phyloP scores from a whole-genome alignment of 139 green algal genomes.

The Diplosphaera chodatii region DNA sequence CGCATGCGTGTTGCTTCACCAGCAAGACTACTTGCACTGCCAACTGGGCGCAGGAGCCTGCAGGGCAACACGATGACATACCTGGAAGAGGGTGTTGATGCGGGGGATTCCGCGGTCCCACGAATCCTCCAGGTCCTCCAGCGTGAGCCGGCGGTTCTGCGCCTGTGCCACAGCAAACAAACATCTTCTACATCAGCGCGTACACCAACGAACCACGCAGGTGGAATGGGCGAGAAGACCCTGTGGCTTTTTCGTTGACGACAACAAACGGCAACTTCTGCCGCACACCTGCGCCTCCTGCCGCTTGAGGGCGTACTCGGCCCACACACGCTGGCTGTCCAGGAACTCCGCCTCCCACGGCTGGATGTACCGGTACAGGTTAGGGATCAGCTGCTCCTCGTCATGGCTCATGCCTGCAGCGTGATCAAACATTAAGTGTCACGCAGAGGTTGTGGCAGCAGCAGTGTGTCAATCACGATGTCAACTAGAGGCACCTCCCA shows the following conservation, averaged over 20 bases:
- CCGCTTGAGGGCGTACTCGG: conserved; percentile 98
- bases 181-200: too few species aligned
- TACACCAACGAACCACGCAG: too few species aligned
- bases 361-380: conserved; percentile 96
- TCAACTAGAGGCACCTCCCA: too few species aligned
- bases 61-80: not conserved
- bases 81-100: conserved; percentile 99
- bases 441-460: too few species aligned
- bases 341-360: conserved; percentile 98
- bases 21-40: too few species aligned
- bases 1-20: too few species aligned
- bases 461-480: too few species aligned
- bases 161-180: not conserved
- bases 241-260: too few species aligned
- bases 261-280: too few species aligned
- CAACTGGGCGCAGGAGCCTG: too few species aligned
- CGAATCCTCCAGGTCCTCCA: conserved; percentile 92
- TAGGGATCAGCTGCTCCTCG: conserved; percentile 98
- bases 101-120: conserved; percentile 98
- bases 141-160: conserved; percentile 72
- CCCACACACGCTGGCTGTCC: conserved; percentile 96
- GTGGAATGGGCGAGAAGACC: too few species aligned
- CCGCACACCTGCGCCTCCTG: conserved; percentile 68
- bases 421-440: too few species aligned
- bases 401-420: conserved; percentile 93